A percentile compares a stretch with the other conserved stretches of the same genome.
Evolutionary conservation across 2,329 filamentous ascomycete genomes (phyloP).

Genomic region (Atkinsonella texensis): DNA sequence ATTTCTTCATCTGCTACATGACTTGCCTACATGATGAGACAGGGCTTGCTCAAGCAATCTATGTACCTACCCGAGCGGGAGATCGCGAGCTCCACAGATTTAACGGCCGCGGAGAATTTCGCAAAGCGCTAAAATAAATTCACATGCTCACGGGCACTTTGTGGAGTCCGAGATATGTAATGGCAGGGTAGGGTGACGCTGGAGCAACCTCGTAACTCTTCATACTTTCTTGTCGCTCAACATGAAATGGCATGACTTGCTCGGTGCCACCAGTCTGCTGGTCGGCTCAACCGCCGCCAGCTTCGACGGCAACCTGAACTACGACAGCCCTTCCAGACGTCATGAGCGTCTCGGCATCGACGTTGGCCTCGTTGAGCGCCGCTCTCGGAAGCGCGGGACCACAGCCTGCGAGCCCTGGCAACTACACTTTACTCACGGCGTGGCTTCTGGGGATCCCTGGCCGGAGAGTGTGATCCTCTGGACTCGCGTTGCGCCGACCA

Average conservation of each 20-base stretch:
- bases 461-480: slow-evolving; percentile 47
- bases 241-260: slow-evolving; percentile 4
- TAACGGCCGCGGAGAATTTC: no score
- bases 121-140: no score
- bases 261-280: slow-evolving; percentile 1
- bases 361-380: slow-evolving; percentile 47
- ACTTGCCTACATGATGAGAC: no score
- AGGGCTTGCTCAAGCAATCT: no score
- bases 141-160: no score
- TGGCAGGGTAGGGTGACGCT: no score
- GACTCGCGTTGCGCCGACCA: slow-evolving; percentile 34
- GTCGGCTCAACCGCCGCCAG: slow-evolving; percentile 1
- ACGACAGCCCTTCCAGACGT: slow-evolving; percentile 51
- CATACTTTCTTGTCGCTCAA: not conserved
- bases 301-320: slow-evolving; percentile 47
- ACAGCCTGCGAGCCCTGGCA: slow-evolving; percentile 29
- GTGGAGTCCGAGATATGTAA: not conserved
- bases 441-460: slow-evolving; percentile 36
- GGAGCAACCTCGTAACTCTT: no score
- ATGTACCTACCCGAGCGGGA: no score
- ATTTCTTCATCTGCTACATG: no score
- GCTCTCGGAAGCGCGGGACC: slow-evolving; percentile 32
- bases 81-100: no score
- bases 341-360: slow-evolving; percentile 53
- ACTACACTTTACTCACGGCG: slow-evolving; percentile 53